Base-by-base conservation (phyloP, 306 rosid genomes). In the Biancaea sappan region DNA sequence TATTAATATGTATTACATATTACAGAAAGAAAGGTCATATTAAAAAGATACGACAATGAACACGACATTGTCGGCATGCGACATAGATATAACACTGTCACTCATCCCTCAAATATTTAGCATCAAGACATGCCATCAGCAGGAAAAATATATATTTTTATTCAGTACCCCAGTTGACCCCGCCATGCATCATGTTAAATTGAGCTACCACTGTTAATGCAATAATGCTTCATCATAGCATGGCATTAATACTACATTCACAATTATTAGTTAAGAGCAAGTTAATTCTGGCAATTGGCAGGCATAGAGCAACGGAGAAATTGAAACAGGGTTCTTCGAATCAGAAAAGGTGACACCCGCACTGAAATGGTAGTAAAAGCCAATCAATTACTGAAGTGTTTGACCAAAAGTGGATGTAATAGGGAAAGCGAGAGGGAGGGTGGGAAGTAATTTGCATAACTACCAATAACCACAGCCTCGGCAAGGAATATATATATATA, bases 401-500 rank as follows among this genome's bases (percentile, higher is more conserved):
- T 13, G 5, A 14, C 57, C 26, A 74, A 56, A 40, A 14, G n/a
- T 18, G 0, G 2, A 4, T 41, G 2, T 41, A 40, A 67, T 19
- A 25, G n/a, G 12, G 24, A 56, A 69, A 26, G 38, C 18, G n/a
- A 64, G 66, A 70, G 6, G 4, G 22, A 4, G 8, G 48, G 54
- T 52, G 38, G 32, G 62, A 56, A 4, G 77, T 50, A 64, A 63
- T 63, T 62, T 8, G 11, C 10, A 70, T 16, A 52, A 0, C 43
- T 74, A 54, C 37, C 37, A 12, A 74, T 78, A 73, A 74, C 81
- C 78, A 37, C 68, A 6, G 66, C 78, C 78, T 83, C 53, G 43
- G 74, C 4, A 32, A 51, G 19, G 8, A 61, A 62, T 3, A 2
- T n/a, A n/a, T n/a, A n/a, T n/a, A 32, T 32, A 32, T 32, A 32